Evolutionary conservation across 495 filamentous ascomycete species (phyloP), one percentile per base, ranked within the genome.

Genomic region (Penicillium canescens): DNA sequence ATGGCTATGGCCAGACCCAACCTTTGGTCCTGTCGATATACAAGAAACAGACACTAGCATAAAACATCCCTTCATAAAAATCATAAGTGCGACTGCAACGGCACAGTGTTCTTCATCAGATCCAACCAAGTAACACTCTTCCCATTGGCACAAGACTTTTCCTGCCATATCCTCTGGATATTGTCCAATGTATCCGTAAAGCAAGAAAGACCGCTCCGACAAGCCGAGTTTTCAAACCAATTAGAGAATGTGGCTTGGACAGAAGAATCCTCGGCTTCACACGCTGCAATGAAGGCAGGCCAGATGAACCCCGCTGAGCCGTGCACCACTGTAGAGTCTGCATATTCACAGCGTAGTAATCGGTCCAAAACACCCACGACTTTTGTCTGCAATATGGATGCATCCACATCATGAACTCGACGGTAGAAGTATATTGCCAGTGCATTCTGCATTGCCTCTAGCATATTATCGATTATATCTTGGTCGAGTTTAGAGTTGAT

Each of bases 371-470:
- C 56, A 11, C 52, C 38, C 11, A 41, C 16, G 6, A 64, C 66
- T 18, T 62, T 58, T 14, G 57, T 50, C 36, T 67, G 66, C 10
- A 67, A 37, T 16, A 62, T 61, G 0, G 54, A 55, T 6, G 61
- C 44, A 23, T 67, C 53, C 28, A 67, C 39, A n/a, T 67, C 57
- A 42, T 69, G 59, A 1, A 69, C 56, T 12, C 66, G 59, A 9
- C 66, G 61, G 45, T 69, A 69, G 37, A 69, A 69, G 45, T 65
- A 69, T 16, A 69, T 65, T 3, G 55, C 50, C 13, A 69, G 41
- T 1, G 63, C 63, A 13, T 64, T 55, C 0, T 60, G 63, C 59
- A 69, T 56, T 10, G 63, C 59, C 9, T 55, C 43, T 4, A 66
- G 45, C 61, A 67, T 64, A 23, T 52, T 50, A 5, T 50, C 39